Base-by-base conservation (phyloP, 805 yeast genomes). In the Komagataella pastoris region DNA sequence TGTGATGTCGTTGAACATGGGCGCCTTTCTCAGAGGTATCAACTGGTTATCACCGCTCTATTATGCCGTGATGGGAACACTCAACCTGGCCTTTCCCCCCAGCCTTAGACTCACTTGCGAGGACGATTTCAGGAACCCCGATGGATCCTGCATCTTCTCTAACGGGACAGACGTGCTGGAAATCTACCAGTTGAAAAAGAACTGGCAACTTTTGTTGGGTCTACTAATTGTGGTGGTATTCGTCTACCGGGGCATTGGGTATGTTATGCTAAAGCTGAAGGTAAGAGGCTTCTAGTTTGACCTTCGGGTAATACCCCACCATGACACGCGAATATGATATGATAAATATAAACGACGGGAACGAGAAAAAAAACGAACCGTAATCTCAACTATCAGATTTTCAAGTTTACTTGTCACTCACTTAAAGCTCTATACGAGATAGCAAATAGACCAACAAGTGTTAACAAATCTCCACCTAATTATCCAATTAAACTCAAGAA, bases 11-110 rank as follows among this genome's bases (percentile, higher is more conserved):
- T 68, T 87, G 58, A 72, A 81, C n/a, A 78, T 88, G 83, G 85
- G 84, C 23, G 67, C 66, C 1, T 80, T 88, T 49, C 72, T 88
- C 60, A 72, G 73, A 55, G 95, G 81, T 0, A 65, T 85, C 61
- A 88, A 87, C 64, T 88, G 80, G 65, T 58, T 85, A n/a, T 83
- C 83, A 50, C 96, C 96, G 3, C 63, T 85, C 56, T 84, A 83
- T 59, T 88, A 85, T 60, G 82, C 81, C 2, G 83, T 83, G 8
- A 75, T 80, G 57, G 67, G 79, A 1, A 62, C 80, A 48, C 75
- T 81, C n/a, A 77, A 83, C 56, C 59, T 80, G 53, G 84, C 80
- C 1, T 81, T 87, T 54, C 72, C 73, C 3, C 47, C 59, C 45
- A 75, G 71, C 36, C 74, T 79, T 54, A 60, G 59, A 2, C 75